phyloP scores from a whole-genome alignment of 805 yeast genomes.

The Ogataea methanolica region DNA sequence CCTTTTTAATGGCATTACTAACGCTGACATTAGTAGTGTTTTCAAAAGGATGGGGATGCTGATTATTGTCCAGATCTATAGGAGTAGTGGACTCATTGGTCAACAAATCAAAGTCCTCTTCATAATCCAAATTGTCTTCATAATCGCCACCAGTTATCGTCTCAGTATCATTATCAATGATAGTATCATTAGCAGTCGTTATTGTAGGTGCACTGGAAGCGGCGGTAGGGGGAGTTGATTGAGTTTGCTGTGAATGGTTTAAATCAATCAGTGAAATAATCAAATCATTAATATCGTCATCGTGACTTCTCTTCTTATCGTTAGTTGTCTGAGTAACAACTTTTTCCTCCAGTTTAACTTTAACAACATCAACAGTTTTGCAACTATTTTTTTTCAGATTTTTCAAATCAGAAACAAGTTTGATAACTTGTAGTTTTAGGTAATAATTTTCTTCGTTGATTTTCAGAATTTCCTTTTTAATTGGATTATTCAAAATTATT shows the following conservation, averaged over 20 bases:
- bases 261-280: conserved; percentile 32
- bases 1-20: conserved; percentile 18
- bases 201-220: neutral
- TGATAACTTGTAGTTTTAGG: conserved; percentile 39
- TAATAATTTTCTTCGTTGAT: conserved; percentile 42
- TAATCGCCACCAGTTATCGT: neutral
- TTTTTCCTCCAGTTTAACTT: neutral
- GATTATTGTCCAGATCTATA: no score
- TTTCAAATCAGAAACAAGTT: conserved; percentile 40
- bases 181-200: neutral
- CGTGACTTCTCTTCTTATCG: conserved; percentile 24
- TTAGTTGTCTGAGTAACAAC: neutral
- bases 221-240: neutral
- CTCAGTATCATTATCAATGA: neutral
- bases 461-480: conserved; percentile 36
- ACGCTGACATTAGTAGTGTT: conserved; percentile 3
- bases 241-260: conserved; percentile 24
- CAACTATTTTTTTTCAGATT: conserved; percentile 15
- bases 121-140: neutral
- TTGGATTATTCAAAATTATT: conserved; percentile 24
- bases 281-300: conserved; percentile 33
- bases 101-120: conserved; percentile 11
- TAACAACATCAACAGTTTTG: neutral
- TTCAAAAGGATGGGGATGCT: neutral
- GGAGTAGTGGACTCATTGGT: neutral